These are phyloP conservation scores for Volvariella surrecta DNA, from an alignment of 1,284 basidiomycete species.

Conservation along the genomic window DNA sequence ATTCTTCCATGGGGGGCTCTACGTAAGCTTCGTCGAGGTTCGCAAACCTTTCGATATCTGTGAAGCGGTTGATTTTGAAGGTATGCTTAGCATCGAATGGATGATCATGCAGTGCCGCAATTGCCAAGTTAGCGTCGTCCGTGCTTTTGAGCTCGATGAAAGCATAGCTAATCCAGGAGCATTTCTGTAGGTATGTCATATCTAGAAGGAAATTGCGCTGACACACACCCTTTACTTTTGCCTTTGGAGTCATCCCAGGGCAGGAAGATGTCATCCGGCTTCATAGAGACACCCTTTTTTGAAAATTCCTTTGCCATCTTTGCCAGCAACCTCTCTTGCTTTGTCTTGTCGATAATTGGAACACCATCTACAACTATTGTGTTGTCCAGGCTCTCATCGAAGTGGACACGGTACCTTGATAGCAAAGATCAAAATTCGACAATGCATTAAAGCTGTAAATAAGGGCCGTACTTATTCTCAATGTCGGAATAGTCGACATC, in stretches of 20 bases:
- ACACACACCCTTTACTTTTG: constrained; percentile 80
- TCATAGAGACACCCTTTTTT: constrained; percentile 72
- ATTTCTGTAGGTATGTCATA: neutral
- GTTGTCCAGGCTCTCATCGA: constrained; percentile 81
- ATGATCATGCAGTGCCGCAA: constrained; percentile 77
- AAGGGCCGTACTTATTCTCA: constrained; percentile 76
- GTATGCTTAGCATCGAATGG: constrained; percentile 91
- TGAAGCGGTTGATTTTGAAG: constrained; percentile 87
- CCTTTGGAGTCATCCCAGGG: constrained; percentile 77
- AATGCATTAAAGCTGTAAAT: too few species aligned
- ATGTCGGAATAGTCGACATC: constrained; percentile 93
- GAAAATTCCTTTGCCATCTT: constrained; percentile 81
- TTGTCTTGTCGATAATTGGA: constrained; percentile 78
- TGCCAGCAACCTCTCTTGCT: constrained; percentile 68
- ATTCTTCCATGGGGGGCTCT: constrained; percentile 77
- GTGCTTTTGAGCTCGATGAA: constrained; percentile 85
- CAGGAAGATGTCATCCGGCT: constrained; percentile 69
- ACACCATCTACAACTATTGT: constrained; percentile 83
- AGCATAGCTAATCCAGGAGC: constrained; percentile 2
- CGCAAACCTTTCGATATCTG: constrained; percentile 85
- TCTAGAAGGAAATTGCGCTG: constrained; percentile 3
- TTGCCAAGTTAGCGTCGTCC: constrained; percentile 78
- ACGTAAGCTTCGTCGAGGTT: constrained; percentile 79
- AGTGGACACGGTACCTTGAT: constrained; percentile 71
- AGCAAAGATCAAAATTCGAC: constrained; percentile 7